Percentiles rank a stretch among this genome's conserved stretches.
These are phyloP conservation scores for Podospora comata DNA, from an alignment of 495 filamentous ascomycete genomes.

Conservation along the genomic window DNA sequence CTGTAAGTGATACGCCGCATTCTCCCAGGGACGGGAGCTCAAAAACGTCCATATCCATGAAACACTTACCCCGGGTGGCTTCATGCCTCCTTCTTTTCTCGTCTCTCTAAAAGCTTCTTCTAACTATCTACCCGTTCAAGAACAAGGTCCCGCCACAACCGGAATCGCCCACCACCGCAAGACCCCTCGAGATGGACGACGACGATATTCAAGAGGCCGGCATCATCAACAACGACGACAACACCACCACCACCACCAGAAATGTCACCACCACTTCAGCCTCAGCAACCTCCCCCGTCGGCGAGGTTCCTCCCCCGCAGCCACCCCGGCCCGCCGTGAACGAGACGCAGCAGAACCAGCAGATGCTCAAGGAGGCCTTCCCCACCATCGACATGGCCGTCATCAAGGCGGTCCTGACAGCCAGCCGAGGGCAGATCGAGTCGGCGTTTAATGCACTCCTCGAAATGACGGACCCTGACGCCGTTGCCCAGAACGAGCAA, in stretches of 20 bases:
- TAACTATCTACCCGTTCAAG: constrained; percentile 21
- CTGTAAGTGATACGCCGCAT: constrained; percentile 33
- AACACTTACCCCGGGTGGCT: constrained; percentile 4
- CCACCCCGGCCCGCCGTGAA: constrained; percentile 80
- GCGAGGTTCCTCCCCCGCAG: constrained; percentile 68
- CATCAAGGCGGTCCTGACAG: constrained; percentile 80
- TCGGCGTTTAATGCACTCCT: constrained; percentile 94
- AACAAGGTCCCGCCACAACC: constrained; percentile 43
- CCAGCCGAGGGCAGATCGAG: constrained; percentile 84
- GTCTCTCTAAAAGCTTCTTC: not conserved
- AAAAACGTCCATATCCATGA: constrained; percentile 7
- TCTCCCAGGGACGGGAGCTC: constrained; percentile 2
- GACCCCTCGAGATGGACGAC: constrained; percentile 83
- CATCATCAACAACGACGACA: constrained; percentile 39
- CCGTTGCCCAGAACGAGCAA: constrained; percentile 57
- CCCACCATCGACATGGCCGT: constrained; percentile 76
- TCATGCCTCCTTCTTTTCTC: constrained; percentile 16
- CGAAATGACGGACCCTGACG: constrained; percentile 91
- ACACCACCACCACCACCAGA: constrained; percentile 25
- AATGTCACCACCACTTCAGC: constrained; percentile 37
- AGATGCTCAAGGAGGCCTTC: constrained; percentile 91
- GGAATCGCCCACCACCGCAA: constrained; percentile 82
- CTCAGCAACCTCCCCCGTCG: constrained; percentile 40
- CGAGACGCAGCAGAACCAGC: constrained; percentile 77
- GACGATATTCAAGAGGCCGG: constrained; percentile 67